Evolutionary conservation across 2,329 filamentous ascomycete species (phyloP), one percentile per base, ranked within the genome.

Genomic region (Nemania diffusa): DNA sequence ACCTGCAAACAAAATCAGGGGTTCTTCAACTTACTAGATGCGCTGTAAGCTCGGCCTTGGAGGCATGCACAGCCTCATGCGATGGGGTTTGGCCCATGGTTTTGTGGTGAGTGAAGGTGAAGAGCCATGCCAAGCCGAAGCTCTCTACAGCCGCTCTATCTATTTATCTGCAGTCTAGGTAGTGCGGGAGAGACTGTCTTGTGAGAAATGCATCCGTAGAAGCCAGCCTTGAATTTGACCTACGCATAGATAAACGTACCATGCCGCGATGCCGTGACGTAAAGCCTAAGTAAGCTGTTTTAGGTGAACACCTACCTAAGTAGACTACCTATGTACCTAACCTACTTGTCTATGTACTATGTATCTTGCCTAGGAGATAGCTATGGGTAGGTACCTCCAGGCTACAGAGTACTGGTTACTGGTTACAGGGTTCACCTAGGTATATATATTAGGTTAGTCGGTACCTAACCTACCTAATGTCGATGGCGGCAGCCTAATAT

Each of bases 1-100:
- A 26, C n/a, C 29, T 13, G 17, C n/a, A 34, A 13, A 15, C 4
- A 17, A 5, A 3, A 22, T 13, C n/a, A n/a, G 29, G 42, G 24
- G 32, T 22, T 27, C 64, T 64, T 81, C 42, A 50, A 58, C 71
- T 20, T 78, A 88, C 86, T 72, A 88, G 81, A 74, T 85, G 80
- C 64, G 81, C 81, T 22, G 80, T 81, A 67, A 88, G 77, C 76
- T 86, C 80, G 73, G 87, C 84, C 70, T 81, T 84, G 64, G 85
- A 84, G 70, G 80, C 81, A 69, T 77, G 79, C 52, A 73, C 58
- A 40, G 69, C 79, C 76, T 84, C 81, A 70, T 82, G 81, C 60
- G 85, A 87, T 63, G 83, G 79, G 72, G 74, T 78, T 78, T 87
- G 85, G 65, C 85, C 85, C 85, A 88, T 87, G 67, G 68, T 81